phyloP scores from a whole-genome alignment of 768 basidiomycete genomes.

The Mycena galopus region DNA sequence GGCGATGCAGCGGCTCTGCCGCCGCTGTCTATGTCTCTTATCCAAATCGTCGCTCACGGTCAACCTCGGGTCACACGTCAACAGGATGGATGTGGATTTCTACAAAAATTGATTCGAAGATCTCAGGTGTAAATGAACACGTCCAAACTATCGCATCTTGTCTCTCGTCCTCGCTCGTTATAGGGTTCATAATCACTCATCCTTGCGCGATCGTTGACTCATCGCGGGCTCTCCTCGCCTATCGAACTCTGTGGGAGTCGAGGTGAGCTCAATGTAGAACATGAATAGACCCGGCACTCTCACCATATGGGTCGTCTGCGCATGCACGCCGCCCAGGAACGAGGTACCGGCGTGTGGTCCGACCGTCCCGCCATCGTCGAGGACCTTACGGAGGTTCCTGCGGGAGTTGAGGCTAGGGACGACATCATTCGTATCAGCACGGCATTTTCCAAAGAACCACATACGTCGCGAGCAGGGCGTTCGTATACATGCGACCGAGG shows the following conservation, averaged over 20 bases:
- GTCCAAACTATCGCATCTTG: too few species aligned
- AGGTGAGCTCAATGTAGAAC: neutral
- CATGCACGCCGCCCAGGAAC: neutral
- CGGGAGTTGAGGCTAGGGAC: conserved; percentile 21
- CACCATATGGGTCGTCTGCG: neutral
- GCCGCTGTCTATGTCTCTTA: too few species aligned
- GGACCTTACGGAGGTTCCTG: conserved; percentile 6
- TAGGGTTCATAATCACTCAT: neutral
- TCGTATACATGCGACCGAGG: conserved; percentile 43
- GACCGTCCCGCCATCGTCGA: neutral
- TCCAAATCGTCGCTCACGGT: too few species aligned
- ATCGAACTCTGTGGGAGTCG: neutral
- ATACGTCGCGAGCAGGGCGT: conserved; percentile 42
- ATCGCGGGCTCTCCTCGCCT: neutral
- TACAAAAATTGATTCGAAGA: too few species aligned
- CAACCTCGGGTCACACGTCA: too few species aligned
- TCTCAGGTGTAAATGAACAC: too few species aligned
- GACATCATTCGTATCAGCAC: neutral
- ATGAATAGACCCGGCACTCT: neutral
- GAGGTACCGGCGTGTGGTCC: neutral
- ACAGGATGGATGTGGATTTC: neutral
- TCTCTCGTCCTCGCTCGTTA: neutral
- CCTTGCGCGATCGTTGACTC: neutral
- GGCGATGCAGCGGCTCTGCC: too few species aligned
- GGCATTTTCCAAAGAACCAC: neutral